phyloP scores from a whole-genome alignment of 768 basidiomycete genomes.

The Pluteus cervinus region DNA sequence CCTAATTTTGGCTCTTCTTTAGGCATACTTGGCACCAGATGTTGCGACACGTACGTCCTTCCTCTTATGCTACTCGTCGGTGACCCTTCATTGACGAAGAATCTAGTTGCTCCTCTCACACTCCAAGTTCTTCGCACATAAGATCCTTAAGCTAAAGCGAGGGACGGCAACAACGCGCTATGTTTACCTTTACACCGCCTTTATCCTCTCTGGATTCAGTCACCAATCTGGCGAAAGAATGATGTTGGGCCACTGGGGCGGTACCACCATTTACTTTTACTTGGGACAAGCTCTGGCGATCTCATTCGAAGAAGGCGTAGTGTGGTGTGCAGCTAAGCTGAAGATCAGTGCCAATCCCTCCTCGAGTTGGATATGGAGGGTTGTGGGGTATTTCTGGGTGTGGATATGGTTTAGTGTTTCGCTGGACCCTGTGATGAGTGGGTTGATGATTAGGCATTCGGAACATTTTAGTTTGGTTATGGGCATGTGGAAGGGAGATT shows the following conservation, averaged over 20 bases:
- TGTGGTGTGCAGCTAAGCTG: no score
- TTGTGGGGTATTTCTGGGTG: conserved; percentile 21
- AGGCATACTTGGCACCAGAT: conserved; percentile 21
- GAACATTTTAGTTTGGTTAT: no score
- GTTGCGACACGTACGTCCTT: conserved; percentile 16
- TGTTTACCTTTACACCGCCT: conserved; percentile 16
- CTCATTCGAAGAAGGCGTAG: conserved; percentile 17
- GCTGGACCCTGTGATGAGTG: no score
- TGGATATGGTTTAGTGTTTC: conserved; percentile 15
- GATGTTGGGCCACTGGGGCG: no score
- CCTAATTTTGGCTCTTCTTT: no score
- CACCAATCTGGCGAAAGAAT: no score
- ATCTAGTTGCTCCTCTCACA: conserved; percentile 5
- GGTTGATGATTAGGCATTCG: no score
- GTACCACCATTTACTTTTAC: conserved; percentile 26
- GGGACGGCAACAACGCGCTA: conserved; percentile 10
- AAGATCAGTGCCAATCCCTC: not conserved
- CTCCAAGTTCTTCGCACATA: conserved; percentile 7
- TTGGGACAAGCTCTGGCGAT: conserved; percentile 27
- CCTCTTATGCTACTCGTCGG: no score
- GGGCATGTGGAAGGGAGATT: no score
- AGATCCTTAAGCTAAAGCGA: conserved; percentile 6
- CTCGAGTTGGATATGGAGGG: conserved; percentile 9
- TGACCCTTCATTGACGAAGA: no score
- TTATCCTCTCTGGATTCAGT: conserved; percentile 25